A percentile compares a stretch with the other conserved stretches of the same genome.
Conservation (phyloP, 139 green algal genomes). For the Chlamydomonas asymmetrica region DNA sequence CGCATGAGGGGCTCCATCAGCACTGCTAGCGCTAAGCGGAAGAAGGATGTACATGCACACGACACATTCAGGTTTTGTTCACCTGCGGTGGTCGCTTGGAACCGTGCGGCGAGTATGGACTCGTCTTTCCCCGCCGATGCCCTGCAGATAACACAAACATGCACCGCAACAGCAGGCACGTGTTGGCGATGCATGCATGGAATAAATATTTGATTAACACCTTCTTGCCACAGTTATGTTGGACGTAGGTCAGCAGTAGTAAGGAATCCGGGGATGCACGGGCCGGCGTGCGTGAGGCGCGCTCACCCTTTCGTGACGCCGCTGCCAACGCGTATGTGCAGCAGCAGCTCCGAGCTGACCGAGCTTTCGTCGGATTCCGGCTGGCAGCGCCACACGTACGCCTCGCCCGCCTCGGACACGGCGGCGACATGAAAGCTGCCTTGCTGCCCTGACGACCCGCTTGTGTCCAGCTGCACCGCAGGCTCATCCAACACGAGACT, state of each 20-base stretch:
- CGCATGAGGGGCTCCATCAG: no score
- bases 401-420: constrained; percentile 52
- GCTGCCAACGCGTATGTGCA: constrained; percentile 30
- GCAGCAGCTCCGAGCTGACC: constrained; percentile 32
- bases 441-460: not conserved
- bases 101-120: constrained; percentile 8
- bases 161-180: no score
- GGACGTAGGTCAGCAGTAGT: no score
- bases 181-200: no score
- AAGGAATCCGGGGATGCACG: no score
- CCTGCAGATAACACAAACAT: no score
- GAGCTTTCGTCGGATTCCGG: not conserved
- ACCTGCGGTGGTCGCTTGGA: constrained; percentile 13
- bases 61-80: no score
- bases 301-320: constrained; percentile 26
- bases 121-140: constrained; percentile 14
- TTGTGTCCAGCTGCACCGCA: constrained; percentile 33
- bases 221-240: no score
- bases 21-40: no score
- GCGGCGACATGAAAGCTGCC: constrained; percentile 48
- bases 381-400: constrained; percentile 55
- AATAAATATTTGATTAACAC: no score
- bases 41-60: no score
- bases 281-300: no score
- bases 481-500: constrained; percentile 50